These are phyloP conservation scores for Starmera caribaea DNA, from an alignment of 805 yeast genomes.

Conservation along the genomic window DNA sequence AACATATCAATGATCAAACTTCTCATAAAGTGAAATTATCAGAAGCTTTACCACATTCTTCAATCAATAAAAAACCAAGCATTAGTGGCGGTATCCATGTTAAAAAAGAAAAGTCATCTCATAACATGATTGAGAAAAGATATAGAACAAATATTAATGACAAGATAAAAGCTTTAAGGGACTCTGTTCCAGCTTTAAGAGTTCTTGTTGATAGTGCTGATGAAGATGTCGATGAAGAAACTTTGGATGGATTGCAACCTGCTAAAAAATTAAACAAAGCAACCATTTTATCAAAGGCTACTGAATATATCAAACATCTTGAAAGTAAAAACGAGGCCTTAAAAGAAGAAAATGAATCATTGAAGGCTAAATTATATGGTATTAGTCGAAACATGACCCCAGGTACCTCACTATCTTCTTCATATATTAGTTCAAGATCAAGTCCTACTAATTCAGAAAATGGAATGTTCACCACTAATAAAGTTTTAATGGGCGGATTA, in stretches of 20 bases:
- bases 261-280: constrained; percentile 75
- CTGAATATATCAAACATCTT: constrained; percentile 68
- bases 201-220: constrained; percentile 31
- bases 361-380: constrained; percentile 21
- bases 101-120: constrained; percentile 48
- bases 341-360: constrained; percentile 34
- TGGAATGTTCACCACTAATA: constrained; percentile 22
- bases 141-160: constrained; percentile 65
- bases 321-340: constrained; percentile 49
- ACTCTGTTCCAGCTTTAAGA: constrained; percentile 57
- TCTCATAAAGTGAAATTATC: constrained; percentile 10
- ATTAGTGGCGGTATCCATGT: neutral
- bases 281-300: constrained; percentile 63
- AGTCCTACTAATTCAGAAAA: constrained; percentile 8
- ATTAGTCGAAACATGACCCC: constrained; percentile 11
- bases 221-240: constrained; percentile 45
- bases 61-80: constrained; percentile 11
- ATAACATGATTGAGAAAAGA: constrained; percentile 64
- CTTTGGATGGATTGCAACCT: constrained; percentile 63
- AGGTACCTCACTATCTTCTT: constrained; percentile 9
- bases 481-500: constrained; percentile 52
- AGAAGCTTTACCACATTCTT: constrained; percentile 15
- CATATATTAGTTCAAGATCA: constrained; percentile 3
- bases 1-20: too few species aligned
- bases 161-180: constrained; percentile 53